phyloP scores from a whole-genome alignment of 345 rosid species.

The Moricandia moricandioides region DNA sequence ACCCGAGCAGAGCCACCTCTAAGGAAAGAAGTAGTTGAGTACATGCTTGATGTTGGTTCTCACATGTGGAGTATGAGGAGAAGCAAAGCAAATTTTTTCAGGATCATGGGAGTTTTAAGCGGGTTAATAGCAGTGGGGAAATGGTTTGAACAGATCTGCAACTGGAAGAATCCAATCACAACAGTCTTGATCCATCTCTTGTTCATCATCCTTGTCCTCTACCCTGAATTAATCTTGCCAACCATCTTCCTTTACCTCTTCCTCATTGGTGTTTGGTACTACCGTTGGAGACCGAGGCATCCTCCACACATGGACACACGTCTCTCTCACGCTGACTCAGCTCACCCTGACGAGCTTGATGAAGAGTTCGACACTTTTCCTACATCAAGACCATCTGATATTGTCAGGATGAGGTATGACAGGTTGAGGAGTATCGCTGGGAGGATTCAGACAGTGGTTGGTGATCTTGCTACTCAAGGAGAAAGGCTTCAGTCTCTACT shows the following conservation, averaged over 20 bases:
- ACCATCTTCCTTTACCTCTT: conserved; percentile 87
- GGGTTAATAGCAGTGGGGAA: conserved; percentile 82
- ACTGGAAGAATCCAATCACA: conserved; percentile 87
- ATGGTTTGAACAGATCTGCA: conserved; percentile 94
- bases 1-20: conserved; percentile 86
- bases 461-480: conserved; percentile 94
- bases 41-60: conserved; percentile 91
- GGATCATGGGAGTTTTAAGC: conserved; percentile 75
- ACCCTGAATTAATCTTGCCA: conserved; percentile 86
- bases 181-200: conserved; percentile 81
- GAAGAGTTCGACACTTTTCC: conserved; percentile 94
- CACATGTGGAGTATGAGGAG: conserved; percentile 99
- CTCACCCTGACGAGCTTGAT: conserved; percentile 83
- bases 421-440: conserved; percentile 90
- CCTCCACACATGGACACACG: conserved; percentile 98
- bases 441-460: conserved; percentile 88
- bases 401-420: conserved; percentile 81
- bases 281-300: conserved; percentile 90
- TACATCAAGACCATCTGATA: conserved; percentile 66
- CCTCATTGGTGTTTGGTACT: conserved; percentile 90
- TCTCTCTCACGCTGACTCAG: conserved; percentile 81
- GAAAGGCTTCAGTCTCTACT: conserved; percentile 85
- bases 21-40: conserved; percentile 88
- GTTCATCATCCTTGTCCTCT: conserved; percentile 80
- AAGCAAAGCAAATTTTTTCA: conserved; percentile 93